phyloP scores from a whole-genome alignment of 495 filamentous ascomycete species.

The Lasiosphaeria hispida region DNA sequence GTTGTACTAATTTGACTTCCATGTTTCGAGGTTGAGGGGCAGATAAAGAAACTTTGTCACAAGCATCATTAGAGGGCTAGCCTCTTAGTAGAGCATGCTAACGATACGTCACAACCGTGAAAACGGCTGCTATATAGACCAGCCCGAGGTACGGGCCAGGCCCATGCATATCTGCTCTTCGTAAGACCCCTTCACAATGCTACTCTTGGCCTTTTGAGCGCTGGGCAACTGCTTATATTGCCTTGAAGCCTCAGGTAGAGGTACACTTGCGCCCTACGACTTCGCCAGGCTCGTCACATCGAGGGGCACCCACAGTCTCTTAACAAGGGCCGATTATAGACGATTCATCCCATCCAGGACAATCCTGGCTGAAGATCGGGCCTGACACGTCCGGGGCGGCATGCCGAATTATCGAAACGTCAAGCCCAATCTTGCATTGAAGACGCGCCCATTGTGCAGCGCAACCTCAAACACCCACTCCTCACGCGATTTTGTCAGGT shows the following conservation, averaged over 20 bases:
- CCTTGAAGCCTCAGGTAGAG: not conserved
- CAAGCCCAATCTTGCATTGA: conserved; percentile 16
- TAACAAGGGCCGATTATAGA: conserved; percentile 3
- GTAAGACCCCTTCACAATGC: no score
- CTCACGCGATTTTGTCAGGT: not conserved
- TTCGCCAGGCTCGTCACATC: conserved; percentile 3
- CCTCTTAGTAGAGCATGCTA: no score
- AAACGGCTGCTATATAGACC: no score
- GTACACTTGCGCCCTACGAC: not conserved
- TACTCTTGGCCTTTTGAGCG: no score
- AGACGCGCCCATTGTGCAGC: conserved; percentile 16
- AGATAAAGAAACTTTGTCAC: no score
- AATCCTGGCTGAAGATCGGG: conserved; percentile 12
- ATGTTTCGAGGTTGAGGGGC: no score
- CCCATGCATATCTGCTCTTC: no score
- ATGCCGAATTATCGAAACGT: conserved; percentile 12
- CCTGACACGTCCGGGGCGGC: conserved; percentile 12
- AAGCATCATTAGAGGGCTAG: no score
- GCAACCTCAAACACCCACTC: conserved; percentile 10
- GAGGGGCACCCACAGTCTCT: not conserved
- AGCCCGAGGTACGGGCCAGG: no score
- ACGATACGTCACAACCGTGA: no score
- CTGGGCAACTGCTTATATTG: no score
- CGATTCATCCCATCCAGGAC: conserved; percentile 7
- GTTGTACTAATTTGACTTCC: no score